phyloP scores from a whole-genome alignment of 1,139 yeast species.

The Scheffersomyces insectosa region DNA sequence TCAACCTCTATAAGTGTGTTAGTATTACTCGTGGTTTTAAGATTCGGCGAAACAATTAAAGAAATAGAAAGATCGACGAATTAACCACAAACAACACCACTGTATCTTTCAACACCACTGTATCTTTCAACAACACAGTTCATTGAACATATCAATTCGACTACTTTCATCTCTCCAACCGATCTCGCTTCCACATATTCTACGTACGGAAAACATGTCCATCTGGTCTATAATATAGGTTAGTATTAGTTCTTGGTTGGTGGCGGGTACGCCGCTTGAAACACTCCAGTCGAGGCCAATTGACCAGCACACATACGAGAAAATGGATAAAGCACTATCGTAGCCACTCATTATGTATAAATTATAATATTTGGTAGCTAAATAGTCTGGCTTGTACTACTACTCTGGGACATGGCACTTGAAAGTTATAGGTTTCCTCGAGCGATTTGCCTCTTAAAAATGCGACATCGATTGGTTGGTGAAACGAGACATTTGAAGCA shows the following conservation, averaged over 20 bases:
- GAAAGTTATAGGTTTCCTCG: too few species aligned
- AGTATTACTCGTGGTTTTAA: constrained; percentile 17
- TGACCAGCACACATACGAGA: constrained; percentile 62
- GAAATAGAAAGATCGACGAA: not conserved
- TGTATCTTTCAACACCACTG: not conserved
- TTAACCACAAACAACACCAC: not conserved
- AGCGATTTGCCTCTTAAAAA: too few species aligned
- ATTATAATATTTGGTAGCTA: too few species aligned
- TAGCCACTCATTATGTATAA: constrained; percentile 79
- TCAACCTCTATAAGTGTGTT: constrained; percentile 68
- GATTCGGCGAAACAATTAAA: not conserved
- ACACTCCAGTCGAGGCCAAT: constrained; percentile 1
- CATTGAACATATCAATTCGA: not conserved
- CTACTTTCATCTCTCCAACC: not conserved
- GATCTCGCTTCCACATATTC: not conserved
- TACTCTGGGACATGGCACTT: too few species aligned
- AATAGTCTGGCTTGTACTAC: too few species aligned
- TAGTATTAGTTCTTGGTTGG: constrained; percentile 4
- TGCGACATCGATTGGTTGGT: too few species aligned
- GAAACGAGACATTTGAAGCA: too few species aligned
- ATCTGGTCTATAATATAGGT: constrained; percentile 68
- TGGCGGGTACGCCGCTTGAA: not conserved
- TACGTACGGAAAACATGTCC: constrained; percentile 92
- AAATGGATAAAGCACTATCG: constrained; percentile 98
- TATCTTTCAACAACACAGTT: not conserved